Base-by-base conservation (phyloP, 1,139 yeast genomes). In the Zygosaccharomyces sapae region DNA sequence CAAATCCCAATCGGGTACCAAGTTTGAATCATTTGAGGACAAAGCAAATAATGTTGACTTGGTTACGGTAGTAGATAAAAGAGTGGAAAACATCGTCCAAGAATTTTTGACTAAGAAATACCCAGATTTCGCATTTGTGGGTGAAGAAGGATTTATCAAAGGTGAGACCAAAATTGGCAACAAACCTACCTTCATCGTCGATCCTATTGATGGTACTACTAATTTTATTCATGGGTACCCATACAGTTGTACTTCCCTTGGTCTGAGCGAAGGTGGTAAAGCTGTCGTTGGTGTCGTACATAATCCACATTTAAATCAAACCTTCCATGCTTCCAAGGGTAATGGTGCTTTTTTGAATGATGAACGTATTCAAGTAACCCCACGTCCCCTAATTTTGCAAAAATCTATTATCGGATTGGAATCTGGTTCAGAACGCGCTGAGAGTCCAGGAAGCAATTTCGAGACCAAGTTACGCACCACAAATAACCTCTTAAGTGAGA, bases 151-250 rank as follows among this genome's bases (percentile, higher is more conserved):
- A 12, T 79, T 70, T 54, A 67, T 71, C 4, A 72, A 72, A 3
- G 81, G 79, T 3, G 62, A 49, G 10, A 70, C 80, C 2, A 57
- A 60, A 31, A 63, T 79, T 20, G 67, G 74, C 1, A 71, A 71
- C 38, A 74, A 66, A 5, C 83, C 83, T n/a, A 79, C 83, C 1
- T 79, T 79, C 58, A 73, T 79, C 46, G 81, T 79, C 24, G 83
- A 79, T 56, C 81, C 82, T 33, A 76, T 77, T 59, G 82, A 78
- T 53, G 83, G 83, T n/a, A 79, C 84, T 2, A 78, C 82, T 12
- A 76, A 79, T 61, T 79, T 79, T 61, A 73, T 79, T 43, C 84
- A 79, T 59, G 73, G 70, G 41, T 79, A 75, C 64, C 84, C 83
- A 4, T 75, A 70, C 55, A 74, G 80, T 37, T 79, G 83, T 61